Base-by-base conservation (phyloP, 805 yeast genomes). In the Candida coleopterorum region DNA sequence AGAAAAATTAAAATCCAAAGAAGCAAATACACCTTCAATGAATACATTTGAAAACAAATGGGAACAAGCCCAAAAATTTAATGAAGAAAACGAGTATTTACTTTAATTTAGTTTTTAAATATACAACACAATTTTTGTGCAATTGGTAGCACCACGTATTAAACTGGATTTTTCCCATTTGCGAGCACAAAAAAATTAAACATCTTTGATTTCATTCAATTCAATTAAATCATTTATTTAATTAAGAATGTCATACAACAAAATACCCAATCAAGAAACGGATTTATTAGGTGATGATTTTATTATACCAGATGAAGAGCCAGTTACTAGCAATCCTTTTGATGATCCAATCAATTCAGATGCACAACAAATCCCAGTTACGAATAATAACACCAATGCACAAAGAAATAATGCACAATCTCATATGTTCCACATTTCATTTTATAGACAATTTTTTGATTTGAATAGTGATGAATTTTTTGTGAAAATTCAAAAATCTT, bases 401-500 rank as follows among this genome's bases (percentile, higher is more conserved):
- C 21, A 26, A 32, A 32, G 24, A 22, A 17, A 35, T 29, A 25
- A 33, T 8, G 32, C 29, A 4, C 44, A 41, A 29, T 46, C 58
- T n/a, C 76, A 78, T 10, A 46, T 74, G 43, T 71, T 80, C 47
- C 72, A 79, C 15, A 56, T 80, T 26, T 71, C 70, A 38, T 79
- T 77, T 53, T 81, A 83, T 52, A 62, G 81, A 44, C 68, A 72
- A 43, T 85, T 65, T 54, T 86, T 84, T 57, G 84, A 85, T 52
- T 65, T 86, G 33, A 81, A 76, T 45, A 79, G 88, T 4, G 60
- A 55, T 9, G 80, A 79, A 9, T 88, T 86, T 42, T 53, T 74
- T 31, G 47, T 43, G 12, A 75, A 84, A 39, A 68, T 82, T 38
- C 52, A 65, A 17, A 53, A 67, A 38, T 77, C 88, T 0, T 44